Evolutionary conservation across 1,284 basidiomycete species (phyloP), one percentile per base, ranked within the genome.

Genomic region (Ganoderma meredithae): DNA sequence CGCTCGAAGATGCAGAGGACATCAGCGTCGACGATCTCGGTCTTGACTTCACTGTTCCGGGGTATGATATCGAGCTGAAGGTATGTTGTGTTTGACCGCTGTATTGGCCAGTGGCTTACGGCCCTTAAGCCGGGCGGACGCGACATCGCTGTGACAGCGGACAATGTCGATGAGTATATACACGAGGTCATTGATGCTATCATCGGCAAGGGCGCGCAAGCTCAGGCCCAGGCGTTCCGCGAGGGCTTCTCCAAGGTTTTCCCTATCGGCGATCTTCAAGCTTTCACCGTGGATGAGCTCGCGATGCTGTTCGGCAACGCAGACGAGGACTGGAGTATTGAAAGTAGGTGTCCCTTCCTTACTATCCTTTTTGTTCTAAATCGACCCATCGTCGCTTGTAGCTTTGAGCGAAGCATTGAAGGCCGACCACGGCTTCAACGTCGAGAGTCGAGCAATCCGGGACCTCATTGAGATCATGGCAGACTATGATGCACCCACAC

Each of bases 361-460:
- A 15, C 31, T 33, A 47, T 15, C 13, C 41, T 44, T 56, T 1
- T n/a, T 17, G 9, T 25, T 63, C 47, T 49, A 60, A 56, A 70
- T 69, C 65, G 52, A 69, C 25, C 10, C 36, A 80, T 63, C 63
- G 60, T 63, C 63, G 60, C 15, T 27, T 56, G 3, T 70, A 94
- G 97, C 96, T n/a, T 85, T 99, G 56, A 90, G 88, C 64, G 95
- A 96, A 77, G 89, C 93, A 6, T 82, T 99, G 81, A 99, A 99
- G 81, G 97, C 98, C 12, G 98, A 99, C 77, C 98, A 99, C 79
- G 98, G 98, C 12, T 99, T 97, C 85, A 97, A 97, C 73, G 90
- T 94, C 25, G 97, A 99, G 79, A 97, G 95, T 77, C 89, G 90
- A 39, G 90, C 96, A 1, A 96, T 99, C 73, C 90, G 91, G 56